Conservation (phyloP, 306 rosid genomes). For the Quercus engelmannii region DNA sequence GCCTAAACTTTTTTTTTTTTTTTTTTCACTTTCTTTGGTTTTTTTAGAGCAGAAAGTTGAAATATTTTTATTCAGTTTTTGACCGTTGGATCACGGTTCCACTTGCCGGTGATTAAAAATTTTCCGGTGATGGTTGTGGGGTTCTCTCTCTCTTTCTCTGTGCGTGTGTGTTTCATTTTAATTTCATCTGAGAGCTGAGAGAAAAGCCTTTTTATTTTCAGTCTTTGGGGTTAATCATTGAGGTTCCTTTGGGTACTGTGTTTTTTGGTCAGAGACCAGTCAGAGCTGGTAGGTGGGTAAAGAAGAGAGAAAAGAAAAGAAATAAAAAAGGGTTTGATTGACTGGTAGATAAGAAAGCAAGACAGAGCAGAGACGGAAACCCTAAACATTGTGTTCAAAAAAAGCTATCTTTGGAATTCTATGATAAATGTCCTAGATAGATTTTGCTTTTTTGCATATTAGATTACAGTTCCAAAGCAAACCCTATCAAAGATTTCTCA, state of each 20-base stretch:
- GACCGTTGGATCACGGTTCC: constrained; percentile 29
- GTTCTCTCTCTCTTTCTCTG: too few relatives aligned
- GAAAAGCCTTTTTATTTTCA: constrained; percentile 23
- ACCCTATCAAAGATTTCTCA: background rate
- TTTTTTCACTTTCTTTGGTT: background rate
- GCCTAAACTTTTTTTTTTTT: background rate
- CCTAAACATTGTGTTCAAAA: constrained; percentile 35
- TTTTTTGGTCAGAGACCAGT: constrained; percentile 52
- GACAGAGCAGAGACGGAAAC: constrained; percentile 16
- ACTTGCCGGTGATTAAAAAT: constrained; percentile 2
- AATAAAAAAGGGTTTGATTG: constrained; percentile 31
- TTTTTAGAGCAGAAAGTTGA: background rate
- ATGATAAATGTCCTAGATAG: constrained; percentile 34
- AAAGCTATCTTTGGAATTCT: constrained; percentile 34
- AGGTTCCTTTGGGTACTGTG: constrained; percentile 44
- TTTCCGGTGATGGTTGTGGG: constrained; percentile 8
- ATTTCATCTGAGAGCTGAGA: constrained; percentile 17
- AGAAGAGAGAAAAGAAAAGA: constrained; percentile 13
- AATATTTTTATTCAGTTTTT: constrained; percentile 1
- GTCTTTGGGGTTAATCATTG: constrained; percentile 49
- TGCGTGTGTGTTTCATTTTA: background rate
- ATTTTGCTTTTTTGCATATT: constrained; percentile 25
- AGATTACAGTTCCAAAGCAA: constrained; percentile 12
- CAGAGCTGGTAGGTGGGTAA: constrained; percentile 63
- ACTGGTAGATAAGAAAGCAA: constrained; percentile 56